Percentiles rank a stretch among this genome's conserved stretches.
phyloP scores from a whole-genome alignment of 495 filamentous ascomycete genomes.

The Sporormia fimetaria region DNA sequence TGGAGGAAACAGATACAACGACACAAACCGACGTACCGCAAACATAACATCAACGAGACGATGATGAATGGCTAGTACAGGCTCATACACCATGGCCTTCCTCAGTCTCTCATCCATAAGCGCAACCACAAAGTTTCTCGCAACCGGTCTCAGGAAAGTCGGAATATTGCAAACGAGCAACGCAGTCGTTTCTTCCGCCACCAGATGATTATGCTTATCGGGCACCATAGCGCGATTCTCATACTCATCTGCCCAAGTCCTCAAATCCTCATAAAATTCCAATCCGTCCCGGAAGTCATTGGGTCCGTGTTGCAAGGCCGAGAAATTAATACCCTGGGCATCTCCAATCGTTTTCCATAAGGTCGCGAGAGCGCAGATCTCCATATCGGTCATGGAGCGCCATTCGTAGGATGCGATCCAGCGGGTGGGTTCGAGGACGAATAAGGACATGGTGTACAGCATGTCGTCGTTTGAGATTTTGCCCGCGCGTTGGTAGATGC shows the following conservation, averaged over 20 bases:
- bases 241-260: conserved; percentile 12
- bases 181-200: conserved; percentile 45
- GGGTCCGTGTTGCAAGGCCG: conserved; percentile 1
- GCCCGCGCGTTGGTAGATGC: conserved; percentile 46
- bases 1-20: conserved; percentile 48
- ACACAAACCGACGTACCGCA: conserved; percentile 38
- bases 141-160: conserved; percentile 37
- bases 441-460: conserved; percentile 55
- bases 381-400: conserved; percentile 48
- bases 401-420: conserved; percentile 53
- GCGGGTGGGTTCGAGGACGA: conserved; percentile 46
- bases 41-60: conserved; percentile 37
- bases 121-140: conserved; percentile 41
- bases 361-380: conserved; percentile 49
- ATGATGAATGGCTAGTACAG: conserved; percentile 34
- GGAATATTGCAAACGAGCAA: conserved; percentile 52
- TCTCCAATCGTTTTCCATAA: conserved; percentile 17
- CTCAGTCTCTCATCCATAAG: conserved; percentile 55
- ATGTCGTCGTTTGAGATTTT: conserved; percentile 54
- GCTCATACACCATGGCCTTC: conserved; percentile 50
- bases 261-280: conserved; percentile 11
- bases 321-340: conserved; percentile 12
- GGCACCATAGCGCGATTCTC: conserved; percentile 45
- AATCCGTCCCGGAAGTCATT: conserved; percentile 14
- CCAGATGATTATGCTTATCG: conserved; percentile 39